Base-by-base conservation (phyloP, 148 eudicot species). In the Vaccinium darrowii region DNA sequence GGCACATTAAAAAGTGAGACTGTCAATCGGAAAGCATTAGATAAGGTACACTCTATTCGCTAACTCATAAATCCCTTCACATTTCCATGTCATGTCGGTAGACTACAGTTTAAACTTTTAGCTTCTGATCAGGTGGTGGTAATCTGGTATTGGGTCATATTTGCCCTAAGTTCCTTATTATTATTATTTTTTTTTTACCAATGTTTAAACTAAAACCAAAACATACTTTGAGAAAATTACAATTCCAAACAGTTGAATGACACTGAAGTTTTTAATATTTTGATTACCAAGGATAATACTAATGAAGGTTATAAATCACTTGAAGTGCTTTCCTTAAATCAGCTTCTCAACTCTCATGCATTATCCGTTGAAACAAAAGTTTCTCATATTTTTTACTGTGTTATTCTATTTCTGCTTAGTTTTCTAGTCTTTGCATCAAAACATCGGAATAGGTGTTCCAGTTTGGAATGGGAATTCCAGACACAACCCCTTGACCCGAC, bases 1-100 rank as follows among this genome's bases (percentile, higher is more conserved):
- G 90, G 85, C 86, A 80, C 89, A 63, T 85, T 85, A 6, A 89
- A 83, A 86, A 94, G 79, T 86, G 98, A 95, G 85, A 95, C 98
- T 82, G 93, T 88, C 63, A 89, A 86, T 81, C 91, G 92, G 69
- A 97, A 89, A 91, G 93, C 96, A 53, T 89, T 97, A 89, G 99
- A 97, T 88, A 97, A 97, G 99, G 99, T 97, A 86, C 80, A 83
- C 15, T 81, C 72, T 62, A 21, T 78, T 78, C 13, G 47, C 56
- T 81, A 58, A 57, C 10, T 9, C 10, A 9, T 69, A 56, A 21
- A 23, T 18, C 78, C 69, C 19, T 85, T 36, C 56, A 33, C 36
- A 23, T 76, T 53, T 18, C 13, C 36, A 5, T 39, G 12, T 16
- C 51, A 60, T 25, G 16, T 19, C 1, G 4, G 21, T 53, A 69